Conservation (phyloP, 768 basidiomycete species). For the Podaxis carcinomalis region DNA sequence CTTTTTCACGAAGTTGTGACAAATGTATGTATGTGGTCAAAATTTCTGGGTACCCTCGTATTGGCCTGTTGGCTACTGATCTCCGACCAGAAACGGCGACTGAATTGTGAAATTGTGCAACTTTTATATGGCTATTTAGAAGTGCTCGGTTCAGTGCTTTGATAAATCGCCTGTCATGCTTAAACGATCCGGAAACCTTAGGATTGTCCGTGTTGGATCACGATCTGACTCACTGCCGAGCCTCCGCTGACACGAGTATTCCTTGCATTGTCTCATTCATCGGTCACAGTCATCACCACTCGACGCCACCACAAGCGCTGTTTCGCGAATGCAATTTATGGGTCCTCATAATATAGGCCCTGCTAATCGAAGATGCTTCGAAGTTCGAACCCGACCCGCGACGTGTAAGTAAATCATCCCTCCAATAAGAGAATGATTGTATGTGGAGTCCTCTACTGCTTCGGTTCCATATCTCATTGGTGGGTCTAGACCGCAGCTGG, state of each 20-base stretch:
- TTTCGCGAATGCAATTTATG: neutral
- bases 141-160: conserved; percentile 4
- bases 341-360: neutral
- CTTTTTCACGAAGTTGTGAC: neutral
- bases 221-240: neutral
- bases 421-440: conserved; percentile 9
- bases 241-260: neutral
- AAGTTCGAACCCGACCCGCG: conserved; percentile 9
- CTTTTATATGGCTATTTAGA: neutral
- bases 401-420: conserved; percentile 1
- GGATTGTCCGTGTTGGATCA: neutral
- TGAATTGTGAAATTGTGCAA: neutral
- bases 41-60: neutral
- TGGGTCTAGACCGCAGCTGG: neutral
- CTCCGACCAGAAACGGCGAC: neutral
- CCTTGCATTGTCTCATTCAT: neutral
- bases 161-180: conserved; percentile 7
- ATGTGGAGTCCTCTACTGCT: neutral
- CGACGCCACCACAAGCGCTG: neutral
- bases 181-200: conserved; percentile 3
- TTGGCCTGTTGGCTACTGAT: neutral
- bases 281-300: neutral
- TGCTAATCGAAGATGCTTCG: conserved; percentile 6
- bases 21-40: neutral
- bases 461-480: neutral